Base-by-base conservation (phyloP, 2,329 filamentous ascomycete genomes). In the Cordyceps farinosa region DNA sequence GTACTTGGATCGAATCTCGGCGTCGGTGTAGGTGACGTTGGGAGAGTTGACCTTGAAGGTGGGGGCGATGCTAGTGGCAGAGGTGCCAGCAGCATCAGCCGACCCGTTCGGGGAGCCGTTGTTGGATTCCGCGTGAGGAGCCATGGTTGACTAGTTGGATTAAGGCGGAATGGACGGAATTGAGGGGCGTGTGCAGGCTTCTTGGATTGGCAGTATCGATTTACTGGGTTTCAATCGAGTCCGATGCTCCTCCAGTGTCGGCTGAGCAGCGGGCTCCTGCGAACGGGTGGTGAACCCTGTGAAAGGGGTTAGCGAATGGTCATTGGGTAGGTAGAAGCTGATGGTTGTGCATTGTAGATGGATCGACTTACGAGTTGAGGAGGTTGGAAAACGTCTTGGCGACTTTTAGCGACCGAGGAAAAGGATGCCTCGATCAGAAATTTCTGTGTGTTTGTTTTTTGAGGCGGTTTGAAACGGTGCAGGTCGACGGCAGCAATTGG, bases 381-480 rank as follows among this genome's bases (percentile, higher is more conserved):
- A 96, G 90, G 82, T 96, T 97, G 84, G 92, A 94, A 89, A 97
- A 97, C 93, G 92, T 97, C 82, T 91, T 97, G 91, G 85, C 89
- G 88, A 79, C 77, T 78, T 74, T 74, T 67, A 69, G 78, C 80
- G 87, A 90, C 80, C 86, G 87, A 78, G 75, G 72, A 62, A 62
- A 70, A 68, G 71, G 66, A 67, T 62, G 70, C 75, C 82, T 84
- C 83, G 84, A 84, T 84, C 83, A 67, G 54, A 58, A 64, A 66
- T 64, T 64, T 65, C 61, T 63, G 63, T 65, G 64, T 65, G 22
- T 62, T 61, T 59, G 32, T 57, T 63, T 58, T 36, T 22, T 54
- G 9, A 15, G 32, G 27, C 3, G 6, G 54, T 36, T 57, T 38
- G 32, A 36, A 44, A 27, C 45, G 53, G 34, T 36, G 40, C 32